Evolutionary conservation across 2,329 filamentous ascomycete genomes (phyloP), one percentile per base, ranked within the genome.

Genomic region (Botrytis sinoallii): DNA sequence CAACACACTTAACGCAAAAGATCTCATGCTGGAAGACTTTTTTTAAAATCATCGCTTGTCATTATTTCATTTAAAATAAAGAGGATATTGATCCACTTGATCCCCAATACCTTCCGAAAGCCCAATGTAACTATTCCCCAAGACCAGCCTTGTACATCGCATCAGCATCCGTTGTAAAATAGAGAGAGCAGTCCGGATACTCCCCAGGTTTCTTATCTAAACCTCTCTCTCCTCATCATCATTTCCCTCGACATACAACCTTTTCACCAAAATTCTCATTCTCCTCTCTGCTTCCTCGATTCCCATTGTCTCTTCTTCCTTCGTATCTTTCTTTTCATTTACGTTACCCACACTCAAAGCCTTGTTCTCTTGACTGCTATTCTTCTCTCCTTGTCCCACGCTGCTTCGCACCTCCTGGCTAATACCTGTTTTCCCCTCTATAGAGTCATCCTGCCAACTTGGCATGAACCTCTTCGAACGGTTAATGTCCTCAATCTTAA

Each of bases 361-460:
- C 18, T 9, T 38, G 7, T 9, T 14, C 7, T 38, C 32, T 35
- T 18, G 22, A 12, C 22, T 22, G 35, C 16, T 7, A 0, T 67
- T 20, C 16, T 38, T 29, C 5, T 44, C 38, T 18, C 9, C n/a
- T 2, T 29, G 29, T 44, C 18, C n/a, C 57, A 59, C 16, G 29
- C 42, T 38, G 4, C 42, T 42, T 40, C 14, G 22, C 14, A 35
- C 18, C 57, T 59, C 29, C 29, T 59, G 29, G 29, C 40, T 44
- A 8, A 12, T 8, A 55, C 12, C 16, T 5, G 25, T 16, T 55
- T 1, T 55, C 25, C 5, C 48, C 48, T 55, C 48, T n/a, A 1
- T 7, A 8, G 4, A 7, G 0, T 7, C 25, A 55, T 3, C 5
- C 25, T 5, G 6, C 12, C 25, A 0, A 7, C 25, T n/a, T 55